phyloP scores from a whole-genome alignment of 768 basidiomycete genomes.

The Lyophyllum atratum region DNA sequence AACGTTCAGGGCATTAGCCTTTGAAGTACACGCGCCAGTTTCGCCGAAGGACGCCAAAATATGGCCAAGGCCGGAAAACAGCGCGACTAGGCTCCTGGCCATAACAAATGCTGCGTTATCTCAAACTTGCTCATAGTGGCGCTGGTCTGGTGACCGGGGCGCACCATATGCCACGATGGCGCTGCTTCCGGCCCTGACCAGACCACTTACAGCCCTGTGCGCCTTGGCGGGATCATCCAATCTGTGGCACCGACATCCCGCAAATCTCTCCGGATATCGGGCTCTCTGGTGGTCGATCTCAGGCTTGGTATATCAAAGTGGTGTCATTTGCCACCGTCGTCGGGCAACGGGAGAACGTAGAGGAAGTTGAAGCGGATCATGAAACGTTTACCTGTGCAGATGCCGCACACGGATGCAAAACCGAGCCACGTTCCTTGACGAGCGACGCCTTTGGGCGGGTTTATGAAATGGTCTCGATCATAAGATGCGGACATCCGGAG shows the following conservation, averaged over 20 bases:
- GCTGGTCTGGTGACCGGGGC: neutral
- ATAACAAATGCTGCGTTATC: neutral
- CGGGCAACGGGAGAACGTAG: neutral
- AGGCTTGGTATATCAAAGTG: too few species aligned
- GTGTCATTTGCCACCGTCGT: too few species aligned
- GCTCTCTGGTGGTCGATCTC: neutral
- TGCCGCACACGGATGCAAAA: slow-evolving; percentile 10
- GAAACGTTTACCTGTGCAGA: neutral
- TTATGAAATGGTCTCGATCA: slow-evolving; percentile 11
- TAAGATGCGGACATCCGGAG: slow-evolving; percentile 12
- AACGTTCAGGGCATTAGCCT: neutral
- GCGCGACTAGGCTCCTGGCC: neutral
- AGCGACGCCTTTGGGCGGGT: neutral
- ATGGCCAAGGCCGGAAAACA: neutral
- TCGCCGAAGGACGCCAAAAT: neutral
- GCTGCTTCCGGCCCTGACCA: neutral
- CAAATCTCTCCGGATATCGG: neutral
- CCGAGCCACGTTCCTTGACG: slow-evolving; percentile 10
- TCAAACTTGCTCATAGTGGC: neutral
- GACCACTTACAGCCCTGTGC: neutral
- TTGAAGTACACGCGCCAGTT: neutral
- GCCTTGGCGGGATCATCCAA: neutral
- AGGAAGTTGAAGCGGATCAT: neutral
- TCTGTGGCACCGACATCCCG: neutral
- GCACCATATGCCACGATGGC: neutral